A percentile compares a stretch with the other conserved stretches of the same genome.
phyloP scores from a whole-genome alignment of 169 alveolate species.

The Neospora caninum region DNA sequence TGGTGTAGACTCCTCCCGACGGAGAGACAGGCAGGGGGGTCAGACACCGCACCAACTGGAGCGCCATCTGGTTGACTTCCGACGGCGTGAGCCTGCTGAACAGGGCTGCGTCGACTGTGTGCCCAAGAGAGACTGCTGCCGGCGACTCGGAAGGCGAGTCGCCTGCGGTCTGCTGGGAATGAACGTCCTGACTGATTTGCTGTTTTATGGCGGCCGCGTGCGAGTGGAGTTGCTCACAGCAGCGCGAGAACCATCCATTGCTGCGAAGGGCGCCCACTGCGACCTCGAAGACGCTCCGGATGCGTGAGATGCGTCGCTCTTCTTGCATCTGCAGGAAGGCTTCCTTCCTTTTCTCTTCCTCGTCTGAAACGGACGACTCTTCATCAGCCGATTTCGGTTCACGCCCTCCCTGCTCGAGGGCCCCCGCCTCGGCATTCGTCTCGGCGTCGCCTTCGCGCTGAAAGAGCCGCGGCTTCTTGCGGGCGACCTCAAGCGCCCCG shows the following conservation, averaged over 20 bases:
- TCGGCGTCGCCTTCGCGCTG: background rate
- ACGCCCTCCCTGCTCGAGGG: no score
- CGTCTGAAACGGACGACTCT: background rate
- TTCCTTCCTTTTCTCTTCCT: background rate
- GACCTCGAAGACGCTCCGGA: background rate
- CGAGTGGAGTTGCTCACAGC: background rate
- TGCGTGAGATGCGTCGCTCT: background rate
- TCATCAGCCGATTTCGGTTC: background rate
- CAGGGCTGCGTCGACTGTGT: background rate
- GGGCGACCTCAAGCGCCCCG: background rate
- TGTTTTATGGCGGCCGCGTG: background rate
- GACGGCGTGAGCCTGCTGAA: background rate
- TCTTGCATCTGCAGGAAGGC: background rate
- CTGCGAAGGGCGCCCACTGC: background rate
- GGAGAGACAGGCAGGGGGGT: background rate
- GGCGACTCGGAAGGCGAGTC: background rate
- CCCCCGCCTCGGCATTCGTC: no score
- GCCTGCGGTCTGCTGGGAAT: background rate
- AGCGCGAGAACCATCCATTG: background rate
- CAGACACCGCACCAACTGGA: constrained; percentile 21
- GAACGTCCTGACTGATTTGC: background rate
- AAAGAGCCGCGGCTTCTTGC: background rate
- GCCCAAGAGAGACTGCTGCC: background rate
- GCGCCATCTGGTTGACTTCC: background rate
- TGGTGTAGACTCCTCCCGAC: background rate